These are phyloP conservation scores for Ochetophila trinervis DNA, from an alignment of 306 rosid species.

Conservation along the genomic window DNA sequence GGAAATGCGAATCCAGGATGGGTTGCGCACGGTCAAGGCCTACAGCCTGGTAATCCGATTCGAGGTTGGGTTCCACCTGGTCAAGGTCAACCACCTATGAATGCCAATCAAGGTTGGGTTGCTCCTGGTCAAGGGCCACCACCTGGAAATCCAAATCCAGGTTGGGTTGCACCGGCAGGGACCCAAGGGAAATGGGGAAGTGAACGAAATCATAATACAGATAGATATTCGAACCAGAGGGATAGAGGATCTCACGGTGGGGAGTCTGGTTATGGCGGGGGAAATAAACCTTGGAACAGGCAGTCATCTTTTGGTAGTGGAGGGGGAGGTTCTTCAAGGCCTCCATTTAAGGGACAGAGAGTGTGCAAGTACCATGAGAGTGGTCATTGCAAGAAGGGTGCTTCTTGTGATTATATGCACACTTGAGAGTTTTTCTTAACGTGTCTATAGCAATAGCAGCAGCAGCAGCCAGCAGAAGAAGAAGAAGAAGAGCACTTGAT, in stretches of 20 bases:
- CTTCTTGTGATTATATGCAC: conserved; percentile 79
- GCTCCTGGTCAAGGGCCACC: conserved; percentile 49
- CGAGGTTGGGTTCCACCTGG: conserved; percentile 57
- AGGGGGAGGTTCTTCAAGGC: conserved; percentile 61
- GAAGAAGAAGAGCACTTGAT: conserved; percentile 29
- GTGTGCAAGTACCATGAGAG: conserved; percentile 74
- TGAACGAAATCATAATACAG: conserved; percentile 56
- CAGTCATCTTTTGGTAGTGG: conserved; percentile 62
- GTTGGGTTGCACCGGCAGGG: conserved; percentile 51
- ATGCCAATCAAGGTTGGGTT: conserved; percentile 57
- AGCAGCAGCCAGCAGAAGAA: neutral
- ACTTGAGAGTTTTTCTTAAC: conserved; percentile 32
- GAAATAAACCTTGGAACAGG: conserved; percentile 62
- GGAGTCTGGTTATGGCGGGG: conserved; percentile 64
- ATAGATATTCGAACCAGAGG: conserved; percentile 57
- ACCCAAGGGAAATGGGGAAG: conserved; percentile 51
- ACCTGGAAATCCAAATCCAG: conserved; percentile 54
- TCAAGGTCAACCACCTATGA: conserved; percentile 49
- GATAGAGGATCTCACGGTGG: conserved; percentile 57
- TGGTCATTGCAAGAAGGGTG: conserved; percentile 92
- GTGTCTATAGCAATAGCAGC: conserved; percentile 26
- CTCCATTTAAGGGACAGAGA: conserved; percentile 69
- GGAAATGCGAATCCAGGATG: conserved; percentile 70
- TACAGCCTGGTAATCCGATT: conserved; percentile 41
- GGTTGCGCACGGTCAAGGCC: conserved; percentile 62